Conservation (phyloP, 352 stramenopile species). For the Plasmopara muralis region DNA sequence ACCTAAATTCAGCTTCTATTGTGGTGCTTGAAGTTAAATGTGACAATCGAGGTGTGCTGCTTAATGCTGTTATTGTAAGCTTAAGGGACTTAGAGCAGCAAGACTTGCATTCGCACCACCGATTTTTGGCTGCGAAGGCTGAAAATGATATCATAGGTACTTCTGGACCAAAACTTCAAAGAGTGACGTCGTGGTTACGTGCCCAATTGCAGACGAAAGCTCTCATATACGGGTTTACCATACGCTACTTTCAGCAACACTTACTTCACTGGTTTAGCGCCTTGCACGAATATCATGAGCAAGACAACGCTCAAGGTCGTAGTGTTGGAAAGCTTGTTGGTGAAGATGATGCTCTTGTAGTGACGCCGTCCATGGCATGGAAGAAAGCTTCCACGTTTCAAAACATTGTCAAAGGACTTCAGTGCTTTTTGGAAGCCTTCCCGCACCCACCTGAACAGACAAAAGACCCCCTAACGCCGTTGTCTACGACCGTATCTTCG, state of each 20-base stretch:
- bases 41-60: conserved; percentile 58
- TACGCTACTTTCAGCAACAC: conserved; percentile 69
- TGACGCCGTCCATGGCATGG: conserved; percentile 16
- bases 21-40: conserved; percentile 69
- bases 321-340: conserved; percentile 16
- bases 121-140: conserved; percentile 11
- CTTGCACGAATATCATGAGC: conserved; percentile 24
- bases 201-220: conserved; percentile 44
- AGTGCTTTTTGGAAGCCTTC: conserved; percentile 63
- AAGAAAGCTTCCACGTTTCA: conserved; percentile 48
- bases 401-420: conserved; percentile 76
- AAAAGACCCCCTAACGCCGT: not conserved
- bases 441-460: conserved; percentile 26
- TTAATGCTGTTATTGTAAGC: conserved; percentile 56
- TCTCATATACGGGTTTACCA: conserved; percentile 71
- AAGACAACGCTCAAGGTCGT: conserved; percentile 7
- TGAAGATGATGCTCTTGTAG: conserved; percentile 15
- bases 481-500: not conserved
- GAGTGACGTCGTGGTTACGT: conserved; percentile 43
- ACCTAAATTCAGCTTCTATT: conserved; percentile 22
- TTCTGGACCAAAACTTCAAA: conserved; percentile 38
- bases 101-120: conserved; percentile 50
- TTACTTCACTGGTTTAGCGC: conserved; percentile 50
- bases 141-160: conserved; percentile 6
- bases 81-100: conserved; percentile 59